Evolutionary conservation across 2,329 filamentous ascomycete species (phyloP).

Genomic region (Alternaria tenuissima): DNA sequence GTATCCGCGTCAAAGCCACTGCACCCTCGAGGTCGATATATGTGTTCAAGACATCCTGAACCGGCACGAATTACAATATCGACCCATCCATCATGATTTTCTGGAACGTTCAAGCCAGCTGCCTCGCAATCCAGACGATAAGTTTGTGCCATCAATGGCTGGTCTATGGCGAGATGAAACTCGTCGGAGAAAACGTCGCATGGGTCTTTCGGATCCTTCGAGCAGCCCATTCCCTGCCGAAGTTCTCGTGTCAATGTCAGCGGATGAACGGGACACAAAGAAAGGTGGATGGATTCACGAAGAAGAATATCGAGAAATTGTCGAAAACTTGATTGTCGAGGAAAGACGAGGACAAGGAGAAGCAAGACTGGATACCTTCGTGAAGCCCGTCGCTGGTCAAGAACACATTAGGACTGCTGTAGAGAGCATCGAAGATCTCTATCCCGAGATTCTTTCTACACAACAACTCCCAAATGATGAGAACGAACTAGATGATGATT

Average conservation of each 20-base stretch:
- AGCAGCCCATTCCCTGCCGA: constrained; percentile 83
- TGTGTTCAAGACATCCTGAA: constrained; percentile 90
- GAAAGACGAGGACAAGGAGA: constrained; percentile 64
- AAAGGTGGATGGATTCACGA: constrained; percentile 93
- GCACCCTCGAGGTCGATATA: constrained; percentile 88
- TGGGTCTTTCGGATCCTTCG: constrained; percentile 69
- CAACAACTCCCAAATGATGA: constrained; percentile 24
- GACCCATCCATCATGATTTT: constrained; percentile 88
- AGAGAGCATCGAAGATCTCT: constrained; percentile 88
- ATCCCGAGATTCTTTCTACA: constrained; percentile 67
- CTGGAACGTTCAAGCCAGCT: constrained; percentile 73
- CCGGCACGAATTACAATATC: constrained; percentile 74
- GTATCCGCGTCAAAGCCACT: constrained; percentile 84
- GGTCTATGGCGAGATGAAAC: constrained; percentile 92
- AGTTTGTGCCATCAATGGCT: constrained; percentile 92
- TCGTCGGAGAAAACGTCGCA: constrained; percentile 74
- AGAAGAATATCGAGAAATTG: constrained; percentile 75
- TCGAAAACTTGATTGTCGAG: constrained; percentile 68
- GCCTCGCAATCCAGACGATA: constrained; percentile 66
- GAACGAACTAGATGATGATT: not conserved
- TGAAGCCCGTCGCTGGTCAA: constrained; percentile 63
- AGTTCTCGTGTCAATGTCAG: constrained; percentile 87
- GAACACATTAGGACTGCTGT: constrained; percentile 75
- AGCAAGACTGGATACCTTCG: constrained; percentile 71
- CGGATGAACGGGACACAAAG: constrained; percentile 75